Percentiles rank a stretch among this genome's conserved stretches.
Evolutionary conservation across 257 asterid species (phyloP).

Genomic region (Solanum ahanhuiri): DNA sequence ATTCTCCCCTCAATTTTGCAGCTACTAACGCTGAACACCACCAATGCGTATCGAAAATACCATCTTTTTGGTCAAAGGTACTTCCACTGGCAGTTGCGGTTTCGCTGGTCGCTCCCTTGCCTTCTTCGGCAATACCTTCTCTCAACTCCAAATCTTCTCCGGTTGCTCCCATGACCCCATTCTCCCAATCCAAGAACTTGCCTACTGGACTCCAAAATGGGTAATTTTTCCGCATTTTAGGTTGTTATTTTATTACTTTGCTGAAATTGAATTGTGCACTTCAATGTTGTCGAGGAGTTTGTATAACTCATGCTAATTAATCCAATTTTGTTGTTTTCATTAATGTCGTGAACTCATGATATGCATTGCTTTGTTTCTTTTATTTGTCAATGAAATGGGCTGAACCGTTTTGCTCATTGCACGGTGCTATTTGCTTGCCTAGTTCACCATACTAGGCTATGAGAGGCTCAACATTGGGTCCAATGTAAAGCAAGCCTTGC

Average conservation of each 20-base stretch:
- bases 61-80: conserved; percentile 14
- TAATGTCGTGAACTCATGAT: not conserved
- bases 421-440: not conserved
- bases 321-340: not conserved
- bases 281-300: not conserved
- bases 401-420: not conserved
- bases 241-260: not conserved
- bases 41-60: not conserved
- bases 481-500: not conserved
- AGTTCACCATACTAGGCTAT: not conserved
- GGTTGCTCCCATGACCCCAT: conserved; percentile 48
- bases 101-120: conserved; percentile 52
- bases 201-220: conserved; percentile 76
- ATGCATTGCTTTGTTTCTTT: not conserved
- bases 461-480: not conserved
- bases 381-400: not conserved
- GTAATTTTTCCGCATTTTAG: conserved; percentile 5
- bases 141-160: conserved; percentile 31
- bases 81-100: conserved; percentile 55
- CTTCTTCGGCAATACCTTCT: conserved; percentile 65
- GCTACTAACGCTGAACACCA: not conserved
- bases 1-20: not conserved
- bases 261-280: not conserved
- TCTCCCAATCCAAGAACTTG: conserved; percentile 72
- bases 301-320: not conserved